Evolutionary conservation across 352 stramenopile genomes (phyloP), one percentile per base, ranked within the genome.

Genomic region (Phytophthora pisi): DNA sequence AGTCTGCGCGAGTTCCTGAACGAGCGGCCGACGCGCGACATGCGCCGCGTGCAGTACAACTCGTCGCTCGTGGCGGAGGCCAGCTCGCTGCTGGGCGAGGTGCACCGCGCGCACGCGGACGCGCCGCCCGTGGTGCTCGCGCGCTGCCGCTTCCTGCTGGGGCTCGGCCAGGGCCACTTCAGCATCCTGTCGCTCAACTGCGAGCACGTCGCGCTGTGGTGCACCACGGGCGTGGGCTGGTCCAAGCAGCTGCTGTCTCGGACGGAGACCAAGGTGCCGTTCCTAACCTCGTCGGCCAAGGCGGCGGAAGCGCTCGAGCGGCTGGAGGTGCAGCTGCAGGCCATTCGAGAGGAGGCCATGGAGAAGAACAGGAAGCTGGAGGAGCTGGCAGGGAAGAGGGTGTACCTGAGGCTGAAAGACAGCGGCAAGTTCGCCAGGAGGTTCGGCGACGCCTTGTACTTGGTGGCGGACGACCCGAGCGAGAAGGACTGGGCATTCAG

Each of bases 11-110:
- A 91, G 56, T 93, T 93, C 64, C 64, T 93, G 20, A 88, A 92
- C 59, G 70, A 42, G 15, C 78, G 86, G 4, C 77, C 72, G 23
- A 31, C 92, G 11, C 66, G 61, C 3, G 79, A 90, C 66, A 87
- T 93, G 76, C 79, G 83, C 4, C 86, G 80, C 43, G 84, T 93
- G 36, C 79, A 89, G 70, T 93, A 93, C 74, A 89, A 89, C 70
- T 88, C 79, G 61, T 92, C 83, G 30, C 64, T 90, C 23, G 61
- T 93, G 20, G 73, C 65, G 18, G 80, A 91, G 40, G 79, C 77
- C 50, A 75, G 83, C 51, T 86, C 81, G 8, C 73, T 80, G 30
- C 57, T 89, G 11, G 83, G 85, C 34, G 85, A 93, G 62, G 81
- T 90, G 11, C 85, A 91, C 51, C 74, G 79, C 15, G 76, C 76